A percentile compares a stretch with the other conserved stretches of the same genome.
phyloP scores from a whole-genome alignment of 2,329 filamentous ascomycete species.

The Colletotrichum tofieldiae region DNA sequence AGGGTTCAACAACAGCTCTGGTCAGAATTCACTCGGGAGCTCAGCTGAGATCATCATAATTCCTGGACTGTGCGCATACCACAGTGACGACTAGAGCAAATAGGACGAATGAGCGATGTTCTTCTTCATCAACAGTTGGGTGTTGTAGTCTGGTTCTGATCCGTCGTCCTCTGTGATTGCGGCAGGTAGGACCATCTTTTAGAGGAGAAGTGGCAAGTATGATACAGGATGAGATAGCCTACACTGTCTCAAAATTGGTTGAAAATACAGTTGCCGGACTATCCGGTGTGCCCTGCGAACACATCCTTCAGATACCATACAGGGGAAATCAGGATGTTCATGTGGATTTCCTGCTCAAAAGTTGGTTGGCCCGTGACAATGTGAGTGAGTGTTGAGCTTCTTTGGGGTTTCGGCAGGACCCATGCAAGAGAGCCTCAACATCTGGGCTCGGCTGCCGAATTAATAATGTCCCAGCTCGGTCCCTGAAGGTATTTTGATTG shows the following conservation, averaged over 20 bases:
- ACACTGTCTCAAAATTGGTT: conserved; percentile 53
- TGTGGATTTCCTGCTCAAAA: conserved; percentile 13
- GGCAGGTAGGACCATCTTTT: conserved; percentile 24
- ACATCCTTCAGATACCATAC: conserved; percentile 53
- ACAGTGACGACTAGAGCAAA: too few relatives aligned
- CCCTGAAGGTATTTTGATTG: too few relatives aligned
- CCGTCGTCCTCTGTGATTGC: too few relatives aligned
- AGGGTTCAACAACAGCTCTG: conserved; percentile 45
- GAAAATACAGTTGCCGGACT: conserved; percentile 54
- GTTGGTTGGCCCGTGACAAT: not conserved
- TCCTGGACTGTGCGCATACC: too few relatives aligned
- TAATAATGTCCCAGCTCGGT: too few relatives aligned
- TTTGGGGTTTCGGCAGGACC: not conserved
- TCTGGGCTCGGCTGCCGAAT: not conserved
- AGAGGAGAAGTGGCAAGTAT: conserved; percentile 51
- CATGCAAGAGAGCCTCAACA: conserved; percentile 32
- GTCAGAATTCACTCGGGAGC: conserved; percentile 50
- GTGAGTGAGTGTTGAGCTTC: not conserved
- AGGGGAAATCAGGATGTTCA: conserved; percentile 46
- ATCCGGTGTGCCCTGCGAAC: conserved; percentile 51
- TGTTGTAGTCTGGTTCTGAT: too few relatives aligned
- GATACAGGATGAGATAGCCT: conserved; percentile 55
- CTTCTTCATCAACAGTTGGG: too few relatives aligned
- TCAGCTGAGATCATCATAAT: conserved; percentile 46
- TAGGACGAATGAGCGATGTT: too few relatives aligned